A percentile compares a stretch with the other conserved stretches of the same genome.
phyloP scores from a whole-genome alignment of 2,329 filamentous ascomycete genomes.

The Fusarium piperis region DNA sequence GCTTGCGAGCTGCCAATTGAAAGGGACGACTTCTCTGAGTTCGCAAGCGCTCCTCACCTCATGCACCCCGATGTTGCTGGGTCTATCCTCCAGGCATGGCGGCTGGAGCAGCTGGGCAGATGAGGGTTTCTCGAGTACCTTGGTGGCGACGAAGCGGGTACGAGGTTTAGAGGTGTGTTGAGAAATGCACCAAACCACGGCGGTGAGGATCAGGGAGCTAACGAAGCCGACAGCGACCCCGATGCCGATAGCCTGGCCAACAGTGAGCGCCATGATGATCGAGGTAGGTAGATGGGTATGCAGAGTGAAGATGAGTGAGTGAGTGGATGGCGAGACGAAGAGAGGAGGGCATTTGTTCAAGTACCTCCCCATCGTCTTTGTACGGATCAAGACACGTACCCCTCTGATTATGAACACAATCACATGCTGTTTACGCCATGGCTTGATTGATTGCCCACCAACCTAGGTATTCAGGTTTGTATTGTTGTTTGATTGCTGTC shows the following conservation, averaged over 20 bases:
- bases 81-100: too few relatives aligned
- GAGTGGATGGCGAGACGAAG: not conserved
- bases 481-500: not conserved
- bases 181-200: not conserved
- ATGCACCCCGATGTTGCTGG: not conserved
- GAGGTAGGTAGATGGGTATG: not conserved
- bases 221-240: not conserved
- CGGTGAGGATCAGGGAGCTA: not conserved
- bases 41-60: not conserved
- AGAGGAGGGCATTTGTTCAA: not conserved
- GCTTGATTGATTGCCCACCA: not conserved
- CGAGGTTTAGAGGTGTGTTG: not conserved
- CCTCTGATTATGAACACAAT: not conserved
- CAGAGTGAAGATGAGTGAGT: not conserved
- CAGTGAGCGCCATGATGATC: not conserved
- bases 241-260: not conserved
- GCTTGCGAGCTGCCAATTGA: fast-evolving
- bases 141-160: not conserved
- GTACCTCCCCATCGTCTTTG: not conserved
- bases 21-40: not conserved
- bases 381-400: not conserved
- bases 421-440: not conserved
- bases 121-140: not conserved
- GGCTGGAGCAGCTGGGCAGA: not conserved
- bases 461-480: not conserved